Conservation (phyloP, 2,329 filamentous ascomycete genomes). For the Lomentospora prolificans region DNA sequence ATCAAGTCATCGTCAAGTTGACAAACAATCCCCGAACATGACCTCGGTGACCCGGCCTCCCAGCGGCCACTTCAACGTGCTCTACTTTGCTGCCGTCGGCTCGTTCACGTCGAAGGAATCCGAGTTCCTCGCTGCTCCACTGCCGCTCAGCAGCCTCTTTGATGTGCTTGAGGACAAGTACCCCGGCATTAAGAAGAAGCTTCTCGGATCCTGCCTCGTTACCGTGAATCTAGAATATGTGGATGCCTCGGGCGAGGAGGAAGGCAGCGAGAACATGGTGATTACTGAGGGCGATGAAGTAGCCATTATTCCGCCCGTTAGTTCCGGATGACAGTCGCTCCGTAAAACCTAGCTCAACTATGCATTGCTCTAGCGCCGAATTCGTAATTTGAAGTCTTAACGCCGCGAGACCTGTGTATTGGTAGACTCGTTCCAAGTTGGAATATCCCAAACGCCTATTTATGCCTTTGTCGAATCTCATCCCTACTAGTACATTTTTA, state of each 20-base stretch:
- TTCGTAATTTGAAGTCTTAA: too few species aligned
- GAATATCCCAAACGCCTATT: background rate
- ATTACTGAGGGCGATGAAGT: constrained; percentile 73
- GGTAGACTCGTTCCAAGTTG: background rate
- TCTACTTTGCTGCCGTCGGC: constrained; percentile 72
- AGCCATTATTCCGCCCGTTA: constrained; percentile 79
- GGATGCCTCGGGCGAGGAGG: constrained; percentile 27
- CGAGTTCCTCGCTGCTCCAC: constrained; percentile 57
- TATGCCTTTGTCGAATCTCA: background rate
- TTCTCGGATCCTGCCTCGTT: constrained; percentile 64
- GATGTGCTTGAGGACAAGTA: constrained; percentile 58
- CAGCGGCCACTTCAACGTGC: constrained; percentile 54
- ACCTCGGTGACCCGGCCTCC: constrained; percentile 36
- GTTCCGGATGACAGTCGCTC: constrained; percentile 53
- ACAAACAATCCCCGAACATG: constrained; percentile 17
- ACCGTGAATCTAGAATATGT: constrained; percentile 78
- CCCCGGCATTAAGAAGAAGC: constrained; percentile 55
- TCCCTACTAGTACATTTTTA: background rate
- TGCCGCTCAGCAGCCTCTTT: constrained; percentile 55
- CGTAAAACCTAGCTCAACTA: too few species aligned
- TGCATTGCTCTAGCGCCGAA: too few species aligned
- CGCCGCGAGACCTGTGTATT: too few species aligned
- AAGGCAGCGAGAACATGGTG: constrained; percentile 29
- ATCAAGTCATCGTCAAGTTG: background rate
- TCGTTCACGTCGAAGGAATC: constrained; percentile 59